A percentile compares a stretch with the other conserved stretches of the same genome.
These are phyloP conservation scores for Ganoderma lingzhi DNA, from an alignment of 1,284 basidiomycete genomes.

Conservation along the genomic window DNA sequence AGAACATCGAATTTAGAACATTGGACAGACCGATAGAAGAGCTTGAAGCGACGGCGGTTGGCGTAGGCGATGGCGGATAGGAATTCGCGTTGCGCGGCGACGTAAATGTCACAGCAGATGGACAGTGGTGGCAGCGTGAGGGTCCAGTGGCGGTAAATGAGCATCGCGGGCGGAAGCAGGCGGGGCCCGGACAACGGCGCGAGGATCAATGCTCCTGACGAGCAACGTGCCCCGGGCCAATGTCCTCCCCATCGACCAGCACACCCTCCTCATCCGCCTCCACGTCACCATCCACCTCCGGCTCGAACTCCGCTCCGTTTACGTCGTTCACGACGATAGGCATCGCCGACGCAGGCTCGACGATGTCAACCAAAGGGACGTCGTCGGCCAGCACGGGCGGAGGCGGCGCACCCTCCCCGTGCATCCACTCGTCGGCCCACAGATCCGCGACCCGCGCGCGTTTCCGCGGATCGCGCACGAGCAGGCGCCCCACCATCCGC, in stretches of 20 bases:
- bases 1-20: neutral
- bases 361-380: neutral
- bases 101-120: neutral
- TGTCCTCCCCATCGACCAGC: constrained; percentile 42
- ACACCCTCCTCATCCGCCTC: constrained; percentile 40
- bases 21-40: neutral
- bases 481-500: constrained; percentile 64
- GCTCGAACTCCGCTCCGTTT: constrained; percentile 18
- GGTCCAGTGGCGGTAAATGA: neutral
- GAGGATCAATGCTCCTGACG: constrained; percentile 39
- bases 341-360: constrained; percentile 3
- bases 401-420: constrained; percentile 40
- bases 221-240: constrained; percentile 41
- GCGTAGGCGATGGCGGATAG: neutral
- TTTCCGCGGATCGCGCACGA: constrained; percentile 74
- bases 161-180: neutral
- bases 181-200: neutral
- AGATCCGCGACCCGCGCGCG: constrained; percentile 66
- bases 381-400: constrained; percentile 30
- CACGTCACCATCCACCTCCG: constrained; percentile 27
- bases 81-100: neutral
- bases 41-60: neutral
- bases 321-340: constrained; percentile 20
- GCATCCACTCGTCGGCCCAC: constrained; percentile 77
- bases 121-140: neutral